A percentile compares a stretch with the other conserved stretches of the same genome.
Conservation (phyloP, 495 filamentous ascomycete species). For the Xylaria longipes region DNA sequence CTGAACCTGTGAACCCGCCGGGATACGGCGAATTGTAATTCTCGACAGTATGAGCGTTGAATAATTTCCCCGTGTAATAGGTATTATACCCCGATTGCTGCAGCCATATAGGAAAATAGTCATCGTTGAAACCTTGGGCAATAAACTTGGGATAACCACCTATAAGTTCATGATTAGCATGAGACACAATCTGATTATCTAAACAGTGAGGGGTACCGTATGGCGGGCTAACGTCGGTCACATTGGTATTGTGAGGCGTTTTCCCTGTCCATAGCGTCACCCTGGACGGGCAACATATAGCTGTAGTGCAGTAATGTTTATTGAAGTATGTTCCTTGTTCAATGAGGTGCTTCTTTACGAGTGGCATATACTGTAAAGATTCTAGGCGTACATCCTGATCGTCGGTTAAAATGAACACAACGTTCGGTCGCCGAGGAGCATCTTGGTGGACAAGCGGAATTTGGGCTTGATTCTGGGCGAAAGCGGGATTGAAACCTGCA, state of each 20-base stretch:
- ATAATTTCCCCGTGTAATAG: slow-evolving; percentile 72
- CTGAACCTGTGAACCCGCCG: slow-evolving; percentile 58
- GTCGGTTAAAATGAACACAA: slow-evolving; percentile 64
- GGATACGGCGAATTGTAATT: slow-evolving; percentile 63
- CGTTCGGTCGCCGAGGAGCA: slow-evolving; percentile 33
- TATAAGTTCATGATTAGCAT: slow-evolving; percentile 27
- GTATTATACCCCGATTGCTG: slow-evolving; percentile 70
- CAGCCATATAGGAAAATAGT: slow-evolving; percentile 70
- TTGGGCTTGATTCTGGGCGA: slow-evolving; percentile 16
- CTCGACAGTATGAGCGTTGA: slow-evolving; percentile 62
- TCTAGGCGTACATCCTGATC: slow-evolving; percentile 65
- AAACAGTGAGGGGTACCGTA: slow-evolving; percentile 48
- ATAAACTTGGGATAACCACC: slow-evolving; percentile 73
- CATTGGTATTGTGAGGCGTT: slow-evolving; percentile 73
- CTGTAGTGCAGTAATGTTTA: slow-evolving; percentile 64
- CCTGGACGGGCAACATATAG: slow-evolving; percentile 67
- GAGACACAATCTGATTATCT: neutral
- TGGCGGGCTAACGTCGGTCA: slow-evolving; percentile 68
- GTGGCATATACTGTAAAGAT: slow-evolving; percentile 62
- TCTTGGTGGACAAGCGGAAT: slow-evolving; percentile 2
- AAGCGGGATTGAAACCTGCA: neutral
- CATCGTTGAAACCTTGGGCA: slow-evolving; percentile 64
- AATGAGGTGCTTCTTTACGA: slow-evolving; percentile 53
- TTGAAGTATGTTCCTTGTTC: slow-evolving; percentile 58
- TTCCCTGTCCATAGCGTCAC: slow-evolving; percentile 68